Conservation (phyloP, 1,139 yeast genomes). For the Lodderomyces elongisporus region DNA sequence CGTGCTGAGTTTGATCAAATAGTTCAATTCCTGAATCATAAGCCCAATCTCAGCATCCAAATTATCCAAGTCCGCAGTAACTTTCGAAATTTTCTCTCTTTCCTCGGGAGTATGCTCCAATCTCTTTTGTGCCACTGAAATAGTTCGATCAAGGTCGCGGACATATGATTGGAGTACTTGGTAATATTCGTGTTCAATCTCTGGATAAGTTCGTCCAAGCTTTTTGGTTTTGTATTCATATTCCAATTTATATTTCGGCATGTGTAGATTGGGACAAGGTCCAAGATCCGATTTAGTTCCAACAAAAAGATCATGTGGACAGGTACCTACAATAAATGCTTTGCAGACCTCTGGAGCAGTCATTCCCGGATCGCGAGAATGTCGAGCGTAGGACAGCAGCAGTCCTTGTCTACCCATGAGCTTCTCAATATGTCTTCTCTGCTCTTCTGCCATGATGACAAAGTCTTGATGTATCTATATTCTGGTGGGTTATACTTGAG, state of each 20-base stretch:
- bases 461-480: no score
- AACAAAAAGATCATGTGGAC: conserved; percentile 80
- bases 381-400: conserved; percentile 23
- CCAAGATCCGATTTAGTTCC: conserved; percentile 86
- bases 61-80: conserved; percentile 61
- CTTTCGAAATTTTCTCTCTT: conserved; percentile 54
- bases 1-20: conserved; percentile 36
- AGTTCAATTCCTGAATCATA: conserved; percentile 64
- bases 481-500: no score
- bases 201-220: conserved; percentile 55
- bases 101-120: conserved; percentile 80
- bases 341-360: conserved; percentile 71
- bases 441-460: conserved; percentile 59
- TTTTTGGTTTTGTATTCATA: conserved; percentile 57
- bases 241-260: conserved; percentile 70
- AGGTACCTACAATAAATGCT: conserved; percentile 76
- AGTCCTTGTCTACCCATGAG: conserved; percentile 64
- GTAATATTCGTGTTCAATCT: conserved; percentile 66
- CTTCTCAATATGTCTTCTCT: conserved; percentile 71
- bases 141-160: conserved; percentile 63
- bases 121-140: conserved; percentile 59
- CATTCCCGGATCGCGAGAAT: conserved; percentile 41
- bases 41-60: conserved; percentile 65
- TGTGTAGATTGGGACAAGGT: conserved; percentile 70
- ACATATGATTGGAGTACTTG: conserved; percentile 51